Conservation (phyloP, 208 protist genomes). For the Acanthamoeba rhysodes region DNA sequence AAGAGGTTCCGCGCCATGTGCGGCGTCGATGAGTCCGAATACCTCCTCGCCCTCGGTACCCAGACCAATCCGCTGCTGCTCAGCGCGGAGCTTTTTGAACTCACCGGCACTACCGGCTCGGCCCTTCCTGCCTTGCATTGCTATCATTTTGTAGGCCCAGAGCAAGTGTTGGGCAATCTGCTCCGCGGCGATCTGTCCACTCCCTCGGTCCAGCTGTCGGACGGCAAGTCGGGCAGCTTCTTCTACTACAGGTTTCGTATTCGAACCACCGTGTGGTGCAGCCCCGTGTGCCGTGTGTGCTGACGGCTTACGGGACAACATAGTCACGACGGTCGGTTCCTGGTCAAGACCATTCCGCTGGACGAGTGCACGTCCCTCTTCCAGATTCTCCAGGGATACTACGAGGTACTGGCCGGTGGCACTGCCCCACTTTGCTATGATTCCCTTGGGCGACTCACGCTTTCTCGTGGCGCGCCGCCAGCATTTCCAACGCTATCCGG, state of each 20-base stretch:
- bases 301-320: too few species aligned
- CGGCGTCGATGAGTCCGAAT: not conserved
- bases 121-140: too few species aligned
- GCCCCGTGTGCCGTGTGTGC: too few species aligned
- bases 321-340: slow-evolving; percentile 65
- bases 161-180: slow-evolving; percentile 71
- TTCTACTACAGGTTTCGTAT: not conserved
- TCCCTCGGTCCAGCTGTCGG: slow-evolving; percentile 19
- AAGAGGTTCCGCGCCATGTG: not conserved
- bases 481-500: slow-evolving; percentile 31
- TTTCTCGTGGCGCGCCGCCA: not conserved
- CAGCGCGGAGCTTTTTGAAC: too few species aligned
- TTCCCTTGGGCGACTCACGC: not conserved
- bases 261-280: too few species aligned
- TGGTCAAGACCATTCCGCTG: slow-evolving; percentile 69
- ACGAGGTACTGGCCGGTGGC: not conserved
- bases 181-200: slow-evolving; percentile 61
- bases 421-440: not conserved
- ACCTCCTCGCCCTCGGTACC: not conserved
- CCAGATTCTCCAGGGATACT: slow-evolving; percentile 48
- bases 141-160: not conserved
- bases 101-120: too few species aligned
- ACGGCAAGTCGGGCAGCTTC: slow-evolving; percentile 47
- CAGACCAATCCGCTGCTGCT: too few species aligned
- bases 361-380: slow-evolving; percentile 54